Evolutionary conservation across 169 alveolate genomes (phyloP).

Genomic region (Babesia gibsoni): DNA sequence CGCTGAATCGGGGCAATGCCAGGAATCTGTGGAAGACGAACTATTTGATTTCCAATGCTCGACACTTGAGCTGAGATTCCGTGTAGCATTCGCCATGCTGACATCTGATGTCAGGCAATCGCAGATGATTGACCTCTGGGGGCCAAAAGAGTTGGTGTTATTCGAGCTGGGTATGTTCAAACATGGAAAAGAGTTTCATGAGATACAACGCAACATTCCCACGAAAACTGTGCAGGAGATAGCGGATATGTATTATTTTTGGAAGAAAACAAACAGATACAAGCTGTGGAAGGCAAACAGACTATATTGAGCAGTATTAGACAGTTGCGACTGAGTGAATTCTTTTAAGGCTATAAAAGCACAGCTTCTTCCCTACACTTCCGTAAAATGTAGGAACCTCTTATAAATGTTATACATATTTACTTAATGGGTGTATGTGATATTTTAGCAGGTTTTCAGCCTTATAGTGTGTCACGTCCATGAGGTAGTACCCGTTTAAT

Average conservation of each 20-base stretch:
- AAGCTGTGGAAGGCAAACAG: slow-evolving; percentile 78
- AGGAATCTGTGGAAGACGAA: slow-evolving; percentile 3
- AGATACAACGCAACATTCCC: slow-evolving; percentile 71
- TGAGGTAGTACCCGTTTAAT: too few relatives aligned
- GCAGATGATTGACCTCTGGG: slow-evolving; percentile 80
- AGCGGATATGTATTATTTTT: slow-evolving; percentile 79
- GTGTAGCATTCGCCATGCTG: slow-evolving; percentile 53
- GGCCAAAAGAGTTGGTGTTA: slow-evolving; percentile 79
- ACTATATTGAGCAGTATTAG: slow-evolving; percentile 12
- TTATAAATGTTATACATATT: too few relatives aligned
- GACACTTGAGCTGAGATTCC: slow-evolving; percentile 27
- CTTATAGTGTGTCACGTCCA: too few relatives aligned
- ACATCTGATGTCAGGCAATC: slow-evolving; percentile 46
- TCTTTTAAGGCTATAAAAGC: too few relatives aligned
- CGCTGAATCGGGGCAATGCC: not conserved
- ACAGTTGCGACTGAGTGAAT: too few relatives aligned
- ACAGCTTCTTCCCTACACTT: too few relatives aligned
- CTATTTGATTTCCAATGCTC: slow-evolving; percentile 50
- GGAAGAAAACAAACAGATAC: slow-evolving; percentile 81
- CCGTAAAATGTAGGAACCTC: too few relatives aligned
- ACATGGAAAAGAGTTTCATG: slow-evolving; percentile 80
- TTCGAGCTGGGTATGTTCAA: slow-evolving; percentile 79
- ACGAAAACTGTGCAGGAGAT: slow-evolving; percentile 78
- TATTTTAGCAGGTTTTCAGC: too few relatives aligned
- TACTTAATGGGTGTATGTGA: too few relatives aligned